Evolutionary conservation across 805 yeast genomes (phyloP).

Genomic region (Sugiyamaella boreocaroliniensis): DNA sequence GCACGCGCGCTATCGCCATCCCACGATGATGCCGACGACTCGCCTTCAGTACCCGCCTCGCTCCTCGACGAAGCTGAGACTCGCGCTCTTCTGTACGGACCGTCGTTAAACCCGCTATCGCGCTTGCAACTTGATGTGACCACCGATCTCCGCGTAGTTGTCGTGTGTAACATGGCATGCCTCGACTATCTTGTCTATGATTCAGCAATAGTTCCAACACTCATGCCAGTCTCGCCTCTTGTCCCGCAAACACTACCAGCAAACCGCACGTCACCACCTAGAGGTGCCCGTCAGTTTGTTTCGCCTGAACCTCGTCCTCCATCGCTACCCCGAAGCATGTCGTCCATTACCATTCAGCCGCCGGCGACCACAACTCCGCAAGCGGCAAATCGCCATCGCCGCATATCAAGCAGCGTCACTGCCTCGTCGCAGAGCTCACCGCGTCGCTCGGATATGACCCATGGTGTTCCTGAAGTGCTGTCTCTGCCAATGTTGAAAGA

Average conservation of each 20-base stretch:
- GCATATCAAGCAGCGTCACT: constrained; percentile 1
- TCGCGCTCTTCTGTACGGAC: constrained; percentile 20
- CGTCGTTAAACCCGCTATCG: constrained; percentile 7
- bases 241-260: neutral
- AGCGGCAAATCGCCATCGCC: constrained; percentile 1
- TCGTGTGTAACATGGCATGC: constrained; percentile 13
- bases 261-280: neutral
- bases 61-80: constrained; percentile 22
- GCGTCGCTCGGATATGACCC: neutral
- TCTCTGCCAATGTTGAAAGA: constrained; percentile 16
- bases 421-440: neutral
- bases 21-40: constrained; percentile 4
- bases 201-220: neutral
- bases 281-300: neutral
- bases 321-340: constrained; percentile 3
- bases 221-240: neutral
- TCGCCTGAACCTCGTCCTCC: neutral
- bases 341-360: constrained; percentile 4
- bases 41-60: constrained; percentile 15
- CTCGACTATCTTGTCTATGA: constrained; percentile 15
- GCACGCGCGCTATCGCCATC: neutral
- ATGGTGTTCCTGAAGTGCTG: constrained; percentile 7
- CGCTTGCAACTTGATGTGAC: constrained; percentile 9
- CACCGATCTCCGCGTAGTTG: constrained; percentile 18
- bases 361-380: neutral